Conservation (phyloP, 2,329 filamentous ascomycete species). For the Fusarium sp. region DNA sequence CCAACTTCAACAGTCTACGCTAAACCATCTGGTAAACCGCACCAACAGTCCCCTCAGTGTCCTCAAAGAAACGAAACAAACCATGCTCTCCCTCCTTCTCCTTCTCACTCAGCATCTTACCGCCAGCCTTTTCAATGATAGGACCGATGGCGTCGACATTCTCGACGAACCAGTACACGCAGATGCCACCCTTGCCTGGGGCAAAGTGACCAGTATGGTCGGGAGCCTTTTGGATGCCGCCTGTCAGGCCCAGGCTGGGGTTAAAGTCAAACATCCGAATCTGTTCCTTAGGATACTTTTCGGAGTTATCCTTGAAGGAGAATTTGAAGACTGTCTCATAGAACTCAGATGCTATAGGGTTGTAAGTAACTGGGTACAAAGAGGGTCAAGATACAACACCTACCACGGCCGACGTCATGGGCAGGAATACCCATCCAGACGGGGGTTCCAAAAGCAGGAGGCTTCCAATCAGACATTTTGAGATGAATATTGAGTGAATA, state of each 20-base stretch:
- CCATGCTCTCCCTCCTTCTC: slow-evolving; percentile 44
- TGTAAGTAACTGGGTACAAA: neutral
- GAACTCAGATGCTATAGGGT: slow-evolving; percentile 41
- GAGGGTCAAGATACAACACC: neutral
- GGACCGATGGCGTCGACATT: slow-evolving; percentile 42
- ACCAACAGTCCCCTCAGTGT: slow-evolving; percentile 48
- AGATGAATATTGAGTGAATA: neutral
- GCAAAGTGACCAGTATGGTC: slow-evolving; percentile 39
- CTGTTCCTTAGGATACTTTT: slow-evolving; percentile 23
- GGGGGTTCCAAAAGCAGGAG: slow-evolving; percentile 44
- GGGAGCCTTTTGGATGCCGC: slow-evolving; percentile 45
- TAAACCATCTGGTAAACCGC: slow-evolving; percentile 45
- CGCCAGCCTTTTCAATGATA: slow-evolving; percentile 44
- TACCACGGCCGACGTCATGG: slow-evolving; percentile 43
- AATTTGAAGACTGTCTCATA: slow-evolving; percentile 47
- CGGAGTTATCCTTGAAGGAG: slow-evolving; percentile 31
- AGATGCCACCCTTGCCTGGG: slow-evolving; percentile 44
- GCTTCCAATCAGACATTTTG: slow-evolving; percentile 46
- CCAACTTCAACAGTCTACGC: neutral
- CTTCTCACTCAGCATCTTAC: slow-evolving; percentile 45
- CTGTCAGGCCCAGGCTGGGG: slow-evolving; percentile 43
- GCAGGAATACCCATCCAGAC: slow-evolving; percentile 47
- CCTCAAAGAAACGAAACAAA: slow-evolving; percentile 46
- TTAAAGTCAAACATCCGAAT: slow-evolving; percentile 46
- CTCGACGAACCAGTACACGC: slow-evolving; percentile 47